A percentile compares a stretch with the other conserved stretches of the same genome.
phyloP scores from a whole-genome alignment of 2,329 filamentous ascomycete genomes.

The Fusarium sororula region DNA sequence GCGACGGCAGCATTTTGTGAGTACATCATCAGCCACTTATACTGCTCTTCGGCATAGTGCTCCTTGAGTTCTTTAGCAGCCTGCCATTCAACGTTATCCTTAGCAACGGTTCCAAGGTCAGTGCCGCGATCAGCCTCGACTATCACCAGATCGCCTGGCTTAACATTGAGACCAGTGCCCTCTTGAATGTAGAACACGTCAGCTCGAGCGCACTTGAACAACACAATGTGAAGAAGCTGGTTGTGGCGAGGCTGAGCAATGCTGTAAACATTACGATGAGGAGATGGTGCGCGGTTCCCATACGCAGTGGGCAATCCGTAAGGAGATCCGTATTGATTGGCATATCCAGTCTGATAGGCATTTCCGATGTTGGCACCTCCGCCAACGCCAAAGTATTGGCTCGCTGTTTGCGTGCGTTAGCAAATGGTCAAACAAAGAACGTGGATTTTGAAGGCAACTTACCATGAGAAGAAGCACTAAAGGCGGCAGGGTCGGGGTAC shows the following conservation, averaged over 20 bases:
- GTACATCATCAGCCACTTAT: constrained; percentile 99
- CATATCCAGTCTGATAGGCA: constrained; percentile 43
- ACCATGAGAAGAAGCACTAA: constrained; percentile 53
- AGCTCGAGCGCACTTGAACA: constrained; percentile 95
- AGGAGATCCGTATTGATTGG: constrained; percentile 56
- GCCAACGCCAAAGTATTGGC: constrained; percentile 42
- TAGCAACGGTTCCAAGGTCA: constrained; percentile 91
- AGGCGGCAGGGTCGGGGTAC: constrained; percentile 52
- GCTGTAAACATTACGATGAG: constrained; percentile 69
- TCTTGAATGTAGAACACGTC: constrained; percentile 98
- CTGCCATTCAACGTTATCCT: constrained; percentile 87
- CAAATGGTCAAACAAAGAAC: not conserved
- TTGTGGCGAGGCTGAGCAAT: constrained; percentile 70
- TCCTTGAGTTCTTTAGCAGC: constrained; percentile 90
- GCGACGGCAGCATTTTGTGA: constrained; percentile 77
- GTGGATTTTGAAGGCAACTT: constrained; percentile 39
- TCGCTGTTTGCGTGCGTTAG: constrained; percentile 19
- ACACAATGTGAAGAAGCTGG: constrained; percentile 84
- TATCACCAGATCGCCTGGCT: constrained; percentile 92
- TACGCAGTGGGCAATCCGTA: constrained; percentile 58
- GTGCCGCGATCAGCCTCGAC: constrained; percentile 97
- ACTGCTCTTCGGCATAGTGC: constrained; percentile 93
- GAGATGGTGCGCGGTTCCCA: constrained; percentile 64
- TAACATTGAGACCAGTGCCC: constrained; percentile 89
- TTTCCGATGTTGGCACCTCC: constrained; percentile 37